phyloP scores from a whole-genome alignment of 1,139 yeast genomes.

The Taiozyma sp. region DNA sequence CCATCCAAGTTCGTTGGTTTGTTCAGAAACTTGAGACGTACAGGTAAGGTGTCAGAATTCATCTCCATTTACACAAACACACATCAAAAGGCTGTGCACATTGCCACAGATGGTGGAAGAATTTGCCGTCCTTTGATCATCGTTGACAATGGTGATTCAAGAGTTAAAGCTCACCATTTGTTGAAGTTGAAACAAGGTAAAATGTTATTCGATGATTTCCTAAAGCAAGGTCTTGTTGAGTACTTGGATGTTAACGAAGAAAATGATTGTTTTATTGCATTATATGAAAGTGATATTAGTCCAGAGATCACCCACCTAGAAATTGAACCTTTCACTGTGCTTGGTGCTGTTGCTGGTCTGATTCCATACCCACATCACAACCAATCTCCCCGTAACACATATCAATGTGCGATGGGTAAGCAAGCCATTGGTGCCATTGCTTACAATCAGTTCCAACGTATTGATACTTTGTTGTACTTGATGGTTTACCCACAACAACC shows the following conservation, averaged over 20 bases:
- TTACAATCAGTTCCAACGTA: slow-evolving; percentile 91
- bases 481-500: slow-evolving; percentile 99
- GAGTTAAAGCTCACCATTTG: slow-evolving; percentile 69
- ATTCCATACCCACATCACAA: slow-evolving; percentile 99
- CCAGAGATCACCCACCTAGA: slow-evolving; percentile 79
- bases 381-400: slow-evolving; percentile 97
- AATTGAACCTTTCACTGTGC: slow-evolving; percentile 91
- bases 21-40: slow-evolving; percentile 76
- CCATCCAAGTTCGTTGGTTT: slow-evolving; percentile 75
- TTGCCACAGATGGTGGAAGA: slow-evolving; percentile 98
- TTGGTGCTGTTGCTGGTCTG: slow-evolving; percentile 98
- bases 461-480: slow-evolving; percentile 85
- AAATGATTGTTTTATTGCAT: slow-evolving; percentile 89
- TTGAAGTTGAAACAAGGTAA: slow-evolving; percentile 55
- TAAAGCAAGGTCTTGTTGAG: slow-evolving; percentile 83
- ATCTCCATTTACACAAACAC: slow-evolving; percentile 85
- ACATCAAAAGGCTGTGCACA: slow-evolving; percentile 90
- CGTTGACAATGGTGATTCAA: slow-evolving; percentile 65
- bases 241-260: slow-evolving; percentile 97
- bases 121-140: slow-evolving; percentile 95
- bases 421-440: slow-evolving; percentile 99
- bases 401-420: slow-evolving; percentile 99
- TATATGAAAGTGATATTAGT: slow-evolving; percentile 65
- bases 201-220: slow-evolving; percentile 85
- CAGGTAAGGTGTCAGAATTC: slow-evolving; percentile 83